Conservation (phyloP, 495 filamentous ascomycete species). For the Cudoniella acicularis region DNA sequence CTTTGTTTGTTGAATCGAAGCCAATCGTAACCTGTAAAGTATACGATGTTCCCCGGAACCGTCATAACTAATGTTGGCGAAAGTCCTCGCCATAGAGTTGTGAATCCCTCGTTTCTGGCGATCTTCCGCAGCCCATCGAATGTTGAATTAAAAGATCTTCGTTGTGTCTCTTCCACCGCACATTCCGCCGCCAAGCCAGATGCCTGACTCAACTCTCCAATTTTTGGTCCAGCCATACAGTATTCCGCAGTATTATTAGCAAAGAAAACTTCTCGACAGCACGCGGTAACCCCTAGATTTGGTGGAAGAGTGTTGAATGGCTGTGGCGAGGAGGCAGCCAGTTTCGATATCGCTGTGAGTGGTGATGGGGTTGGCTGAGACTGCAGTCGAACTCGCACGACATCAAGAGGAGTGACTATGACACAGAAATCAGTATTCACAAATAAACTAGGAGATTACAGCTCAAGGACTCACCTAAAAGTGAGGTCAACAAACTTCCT, state of each 20-base stretch:
- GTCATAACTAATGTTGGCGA: constrained; percentile 93
- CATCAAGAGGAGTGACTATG: constrained; percentile 90
- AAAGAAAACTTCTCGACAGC: constrained; percentile 97
- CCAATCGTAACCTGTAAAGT: constrained; percentile 98
- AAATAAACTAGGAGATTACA: background rate
- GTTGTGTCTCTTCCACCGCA: constrained; percentile 80
- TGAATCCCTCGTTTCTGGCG: constrained; percentile 85
- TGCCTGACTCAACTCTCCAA: constrained; percentile 26
- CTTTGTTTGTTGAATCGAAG: constrained; percentile 66
- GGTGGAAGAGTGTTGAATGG: constrained; percentile 29
- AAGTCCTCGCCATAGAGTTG: constrained; percentile 87
- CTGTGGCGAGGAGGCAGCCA: constrained; percentile 26
- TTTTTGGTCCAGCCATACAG: constrained; percentile 62
- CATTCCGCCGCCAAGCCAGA: constrained; percentile 53
- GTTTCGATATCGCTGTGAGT: constrained; percentile 19
- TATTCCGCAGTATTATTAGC: constrained; percentile 78
- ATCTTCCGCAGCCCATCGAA: constrained; percentile 93
- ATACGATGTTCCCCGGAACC: constrained; percentile 93
- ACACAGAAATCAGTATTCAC: constrained; percentile 17
- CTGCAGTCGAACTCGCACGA: constrained; percentile 92
- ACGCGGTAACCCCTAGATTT: constrained; percentile 88
- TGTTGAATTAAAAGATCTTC: constrained; percentile 82
- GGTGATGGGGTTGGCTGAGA: constrained; percentile 55
- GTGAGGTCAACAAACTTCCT: constrained; percentile 82
- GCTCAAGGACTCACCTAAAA: constrained; percentile 69